Base-by-base conservation (phyloP, 192 early-diverging fungal genomes). In the Spinellus fusiger region DNA sequence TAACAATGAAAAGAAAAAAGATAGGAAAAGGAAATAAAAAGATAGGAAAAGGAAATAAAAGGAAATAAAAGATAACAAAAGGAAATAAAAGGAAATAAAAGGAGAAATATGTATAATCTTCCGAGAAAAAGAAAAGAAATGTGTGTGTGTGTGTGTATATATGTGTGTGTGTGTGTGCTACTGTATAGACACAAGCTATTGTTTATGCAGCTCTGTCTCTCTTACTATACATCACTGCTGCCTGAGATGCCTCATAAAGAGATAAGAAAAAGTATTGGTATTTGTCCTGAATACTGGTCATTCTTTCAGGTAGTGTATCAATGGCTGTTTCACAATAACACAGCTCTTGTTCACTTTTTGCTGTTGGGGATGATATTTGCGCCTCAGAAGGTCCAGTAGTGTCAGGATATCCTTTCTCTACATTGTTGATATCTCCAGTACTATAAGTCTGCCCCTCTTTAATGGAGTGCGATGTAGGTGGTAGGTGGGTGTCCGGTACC, bases 191-290 rank as follows among this genome's bases (percentile, higher is more conserved):
- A n/a, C 13, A 37, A 37, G 6, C 35, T 37, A 6, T 6, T 13
- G 35, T 37, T 6, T 13, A 6, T 44, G 15, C 18, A n/a, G 40
- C 40, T n/a, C 18, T 44, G 40, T 44, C 18, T 3, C 18, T 44
- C 18, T 44, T 18, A 44, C 13, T 44, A 44, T n/a, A 44, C 40
- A n/a, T 18, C 18, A 64, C 22, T 13, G 66, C 66, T 27, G 71
- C 56, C 29, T 40, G 22, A 2, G 49, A 53, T 20, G 71, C 71
- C 33, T 68, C 57, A 46, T 60, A 46, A 20, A 73, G 46, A 9
- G 65, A 59, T 12, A 32, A 40, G 29, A 64, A 66, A 50, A 73
- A 73, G 59, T 56, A 69, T 5, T 60, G 66, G 29, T 61, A 68
- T 7, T 29, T 18, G 25, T 73, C 71, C 15, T 34, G 65, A 28